Evolutionary conservation across 1,139 yeast genomes (phyloP).

Genomic region (Taphrina deformans): DNA sequence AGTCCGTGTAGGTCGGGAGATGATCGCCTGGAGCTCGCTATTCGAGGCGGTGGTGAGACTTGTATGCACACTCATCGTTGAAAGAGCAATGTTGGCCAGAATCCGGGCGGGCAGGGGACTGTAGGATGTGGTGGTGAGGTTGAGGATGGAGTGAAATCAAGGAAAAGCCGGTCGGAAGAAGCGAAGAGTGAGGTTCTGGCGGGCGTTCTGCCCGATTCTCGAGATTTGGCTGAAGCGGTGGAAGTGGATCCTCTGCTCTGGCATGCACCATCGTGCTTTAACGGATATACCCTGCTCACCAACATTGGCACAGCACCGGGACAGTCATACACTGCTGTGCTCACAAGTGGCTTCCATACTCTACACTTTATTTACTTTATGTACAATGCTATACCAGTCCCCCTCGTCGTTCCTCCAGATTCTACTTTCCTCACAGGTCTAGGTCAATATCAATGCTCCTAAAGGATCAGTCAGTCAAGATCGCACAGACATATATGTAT

Average conservation of each 20-base stretch:
- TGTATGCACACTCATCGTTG: not conserved
- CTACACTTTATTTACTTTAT: not conserved
- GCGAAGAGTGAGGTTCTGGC: not conserved
- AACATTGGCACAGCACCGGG: too few species aligned
- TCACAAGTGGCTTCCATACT: not conserved
- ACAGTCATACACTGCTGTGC: too few species aligned
- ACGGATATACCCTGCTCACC: too few species aligned
- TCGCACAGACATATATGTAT: too few species aligned
- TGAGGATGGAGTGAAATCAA: not conserved
- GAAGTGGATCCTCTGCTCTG: too few species aligned
- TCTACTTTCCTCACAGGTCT: constrained; percentile 9
- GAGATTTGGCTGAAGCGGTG: too few species aligned
- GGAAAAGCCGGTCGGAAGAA: constrained; percentile 22
- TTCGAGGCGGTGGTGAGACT: constrained; percentile 7
- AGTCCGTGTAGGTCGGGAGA: constrained; percentile 16
- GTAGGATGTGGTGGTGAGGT: not conserved
- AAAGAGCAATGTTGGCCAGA: too few species aligned
- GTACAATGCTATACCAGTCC: not conserved
- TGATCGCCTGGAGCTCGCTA: constrained; percentile 4
- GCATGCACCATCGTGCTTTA: too few species aligned
- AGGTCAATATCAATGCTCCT: constrained; percentile 26
- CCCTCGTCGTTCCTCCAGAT: too few species aligned
- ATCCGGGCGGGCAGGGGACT: too few species aligned
- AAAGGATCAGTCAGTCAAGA: not conserved
- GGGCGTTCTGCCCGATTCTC: too few species aligned